These are phyloP conservation scores for Arthromyces matolae DNA, from an alignment of 768 basidiomycete genomes.

Conservation along the genomic window DNA sequence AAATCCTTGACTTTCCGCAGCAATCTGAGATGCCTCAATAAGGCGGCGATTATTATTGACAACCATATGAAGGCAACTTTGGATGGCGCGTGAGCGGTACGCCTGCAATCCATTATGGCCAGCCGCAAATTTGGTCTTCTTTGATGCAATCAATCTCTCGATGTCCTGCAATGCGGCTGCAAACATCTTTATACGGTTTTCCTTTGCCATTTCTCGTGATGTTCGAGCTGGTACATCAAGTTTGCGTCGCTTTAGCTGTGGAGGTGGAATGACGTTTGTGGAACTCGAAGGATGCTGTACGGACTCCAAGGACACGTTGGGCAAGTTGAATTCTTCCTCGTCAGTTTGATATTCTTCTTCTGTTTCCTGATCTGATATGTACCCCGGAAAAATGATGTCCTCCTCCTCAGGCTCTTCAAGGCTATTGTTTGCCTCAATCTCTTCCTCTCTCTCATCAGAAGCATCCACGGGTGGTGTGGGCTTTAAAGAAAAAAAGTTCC, in stretches of 20 bases:
- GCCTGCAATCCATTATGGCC: slow-evolving; percentile 21
- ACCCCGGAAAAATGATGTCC: neutral
- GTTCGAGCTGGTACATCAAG: slow-evolving; percentile 11
- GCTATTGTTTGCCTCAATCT: neutral
- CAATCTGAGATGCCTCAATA: slow-evolving; percentile 20
- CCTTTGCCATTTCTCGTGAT: neutral
- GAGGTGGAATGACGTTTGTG: neutral
- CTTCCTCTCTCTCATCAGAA: neutral
- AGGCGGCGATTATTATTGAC: slow-evolving; percentile 12
- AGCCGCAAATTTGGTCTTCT: slow-evolving; percentile 11
- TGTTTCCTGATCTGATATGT: neutral
- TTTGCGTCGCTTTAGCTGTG: slow-evolving; percentile 11
- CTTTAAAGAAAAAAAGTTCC: neutral
- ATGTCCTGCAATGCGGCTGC: slow-evolving; percentile 9
- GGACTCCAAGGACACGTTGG: neutral
- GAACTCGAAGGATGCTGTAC: neutral
- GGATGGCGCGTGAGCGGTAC: slow-evolving; percentile 18
- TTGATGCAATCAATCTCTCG: slow-evolving; percentile 17
- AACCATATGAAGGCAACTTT: slow-evolving; percentile 20
- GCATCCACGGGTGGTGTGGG: neutral
- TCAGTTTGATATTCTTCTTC: neutral
- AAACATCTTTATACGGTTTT: neutral
- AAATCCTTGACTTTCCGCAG: slow-evolving; percentile 23
- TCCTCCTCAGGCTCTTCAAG: neutral
- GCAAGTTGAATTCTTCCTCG: neutral